Base-by-base conservation (phyloP, 2,329 filamentous ascomycete species). In the Pyrenophora graminea region DNA sequence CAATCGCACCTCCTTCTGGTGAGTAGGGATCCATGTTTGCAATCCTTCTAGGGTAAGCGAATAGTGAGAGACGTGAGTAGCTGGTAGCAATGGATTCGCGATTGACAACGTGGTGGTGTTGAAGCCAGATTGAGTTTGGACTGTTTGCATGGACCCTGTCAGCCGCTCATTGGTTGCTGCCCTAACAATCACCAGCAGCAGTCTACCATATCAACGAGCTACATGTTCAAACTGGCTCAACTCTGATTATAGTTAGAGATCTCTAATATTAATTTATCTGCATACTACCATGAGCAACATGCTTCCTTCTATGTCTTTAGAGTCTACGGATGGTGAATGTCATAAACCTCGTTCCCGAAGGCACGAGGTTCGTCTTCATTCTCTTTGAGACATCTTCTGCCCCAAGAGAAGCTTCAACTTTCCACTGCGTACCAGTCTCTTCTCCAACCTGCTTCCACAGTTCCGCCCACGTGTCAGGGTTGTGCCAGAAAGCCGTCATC, bases 1-100 rank as follows among this genome's bases (percentile, higher is more conserved):
- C 17, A 33, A 47, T 52, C 73, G 59, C 73, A 82, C 82, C 82
- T 75, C 83, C 83, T 74, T 86, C 84, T 60, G 82, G 76, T 51
- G 82, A 84, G 69, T 85, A 87, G 39, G 84, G 84, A 73, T 87
- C 84, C 63, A 67, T 77, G 30, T 13, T 61, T 53, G 42, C 32
- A 30, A 32, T 27, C 6, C 18, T 31, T 37, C 6, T 34, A 27
- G 25, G 10, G 39, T 27, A 21, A 10, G 13, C 32, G 19, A 43
- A 41, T 42, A 21, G 37, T 17, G 47, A 31, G 37, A 31, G 48
- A 53, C 36, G 41, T 15, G 34, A 32, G 21, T 33, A 32, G 32
- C n/a, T 18, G 21, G 46, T 51, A 45, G 37, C 40, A 48, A 50
- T 50, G 44, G 43, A 37, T 40, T 51, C 42, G 44, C 27, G 21